Base-by-base conservation (phyloP, 306 rosid species). In the Gastrolobium bilobum region DNA sequence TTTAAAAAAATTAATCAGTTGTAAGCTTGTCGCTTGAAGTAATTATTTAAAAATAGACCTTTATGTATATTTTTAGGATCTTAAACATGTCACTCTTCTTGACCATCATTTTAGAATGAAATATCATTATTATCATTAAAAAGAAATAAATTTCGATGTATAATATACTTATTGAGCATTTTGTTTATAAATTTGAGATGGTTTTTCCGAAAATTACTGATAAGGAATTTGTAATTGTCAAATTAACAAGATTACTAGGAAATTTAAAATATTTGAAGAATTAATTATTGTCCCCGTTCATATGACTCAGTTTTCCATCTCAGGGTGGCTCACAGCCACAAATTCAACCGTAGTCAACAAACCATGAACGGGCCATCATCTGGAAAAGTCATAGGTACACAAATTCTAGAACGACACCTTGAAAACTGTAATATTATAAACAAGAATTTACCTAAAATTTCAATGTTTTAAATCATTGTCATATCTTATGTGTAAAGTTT, bases 381-480 rank as follows among this genome's bases (percentile, higher is more conserved):
- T 39, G 10, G 38, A 43, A 66, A 43, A 66, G 71, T 66, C 54
- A 10, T 66, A 0, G 5, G 1, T 4, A 6, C 5, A 43, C 71
- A 43, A 26, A 66, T 9, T 66, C 71, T 66, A 66, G 71, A 66
- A 66, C 20, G 30, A 37, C 31, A 11, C 29, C 68, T 35, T 13
- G 5, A 2, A 35, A 60, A 60, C 4, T 29, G 6, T 34, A 35
- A 4, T 3, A 57, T 57, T 4, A 29, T 14, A 7, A 29, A 29
- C 29, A 56, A 10, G 8, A 8, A 56, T 1, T 54, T 54, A 2
- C 14, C 37, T 9, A 57, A 2, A 35, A 57, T 53, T 40, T 51
- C 3, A 10, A n/a, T 50, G 14, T 50, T n/a, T 4, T n/a, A 15
- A 4, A 14, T 54, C 8, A 26, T 54, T 40, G 26, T 7, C 1